These are phyloP conservation scores for Jamesozyma gamospora DNA, from an alignment of 805 yeast species.

Conservation along the genomic window DNA sequence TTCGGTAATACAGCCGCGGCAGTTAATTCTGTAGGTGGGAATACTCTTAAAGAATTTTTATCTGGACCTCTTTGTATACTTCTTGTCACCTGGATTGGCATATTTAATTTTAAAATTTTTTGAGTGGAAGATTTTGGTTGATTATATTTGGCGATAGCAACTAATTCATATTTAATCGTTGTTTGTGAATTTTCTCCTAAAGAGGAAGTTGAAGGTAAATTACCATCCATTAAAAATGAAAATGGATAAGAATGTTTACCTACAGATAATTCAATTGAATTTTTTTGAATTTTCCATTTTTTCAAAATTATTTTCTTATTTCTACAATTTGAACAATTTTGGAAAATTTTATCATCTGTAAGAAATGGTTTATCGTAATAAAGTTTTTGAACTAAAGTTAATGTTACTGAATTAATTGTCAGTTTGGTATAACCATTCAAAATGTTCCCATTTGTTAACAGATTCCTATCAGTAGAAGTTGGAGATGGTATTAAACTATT, in stretches of 20 bases:
- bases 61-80: slow-evolving; percentile 76
- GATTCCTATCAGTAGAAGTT: background rate
- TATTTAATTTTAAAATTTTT: slow-evolving; percentile 33
- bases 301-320: slow-evolving; percentile 54
- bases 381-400: slow-evolving; percentile 65
- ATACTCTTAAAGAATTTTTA: slow-evolving; percentile 76
- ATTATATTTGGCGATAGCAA: slow-evolving; percentile 47
- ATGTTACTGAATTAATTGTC: slow-evolving; percentile 45
- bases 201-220: slow-evolving; percentile 64
- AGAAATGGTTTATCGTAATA: slow-evolving; percentile 57
- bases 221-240: slow-evolving; percentile 79
- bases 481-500: background rate
- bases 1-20: slow-evolving; percentile 84
- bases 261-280: slow-evolving; percentile 44
- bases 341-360: slow-evolving; percentile 38
- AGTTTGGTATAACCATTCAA: slow-evolving; percentile 34
- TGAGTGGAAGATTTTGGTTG: slow-evolving; percentile 20
- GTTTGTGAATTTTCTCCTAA: slow-evolving; percentile 45
- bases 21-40: slow-evolving; percentile 89
- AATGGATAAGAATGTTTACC: slow-evolving; percentile 88
- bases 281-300: slow-evolving; percentile 74
- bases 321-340: slow-evolving; percentile 51
- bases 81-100: slow-evolving; percentile 67
- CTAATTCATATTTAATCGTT: slow-evolving; percentile 60
- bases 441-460: background rate